Evolutionary conservation across 2,329 filamentous ascomycete species (phyloP).

Genomic region (Blastomyces parvus): DNA sequence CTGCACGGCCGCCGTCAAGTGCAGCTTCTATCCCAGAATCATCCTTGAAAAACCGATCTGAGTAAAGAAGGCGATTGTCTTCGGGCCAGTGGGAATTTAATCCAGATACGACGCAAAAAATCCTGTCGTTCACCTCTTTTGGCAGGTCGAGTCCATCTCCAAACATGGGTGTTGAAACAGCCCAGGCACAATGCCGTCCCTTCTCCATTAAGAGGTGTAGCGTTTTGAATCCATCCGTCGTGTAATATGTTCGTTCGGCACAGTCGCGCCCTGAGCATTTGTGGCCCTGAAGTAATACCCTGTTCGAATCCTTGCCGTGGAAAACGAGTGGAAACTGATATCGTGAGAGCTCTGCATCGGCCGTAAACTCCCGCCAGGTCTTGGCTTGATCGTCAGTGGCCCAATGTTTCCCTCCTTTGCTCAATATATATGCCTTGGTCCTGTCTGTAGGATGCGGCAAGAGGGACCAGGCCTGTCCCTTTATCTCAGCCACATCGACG

Average conservation of each 20-base stretch:
- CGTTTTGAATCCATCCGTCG: constrained; percentile 71
- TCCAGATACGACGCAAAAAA: constrained; percentile 72
- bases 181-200: constrained; percentile 77
- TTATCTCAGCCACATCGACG: constrained; percentile 52
- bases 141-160: constrained; percentile 43
- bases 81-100: constrained; percentile 59
- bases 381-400: constrained; percentile 74
- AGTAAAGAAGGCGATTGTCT: constrained; percentile 69
- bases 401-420: constrained; percentile 61
- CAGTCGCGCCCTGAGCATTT: constrained; percentile 57
- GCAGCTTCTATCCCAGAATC: constrained; percentile 56
- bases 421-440: constrained; percentile 70
- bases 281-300: constrained; percentile 75
- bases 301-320: constrained; percentile 72
- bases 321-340: constrained; percentile 54
- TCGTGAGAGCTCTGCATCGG: constrained; percentile 33
- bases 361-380: constrained; percentile 66
- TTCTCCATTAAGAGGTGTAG: constrained; percentile 56
- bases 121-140: constrained; percentile 57
- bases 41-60: constrained; percentile 69
- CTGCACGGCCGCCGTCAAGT: constrained; percentile 61
- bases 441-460: constrained; percentile 70
- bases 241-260: constrained; percentile 59
- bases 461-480: constrained; percentile 46
- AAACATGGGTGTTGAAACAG: constrained; percentile 65